Conservation (phyloP, 139 green algal genomes). For the Picochlorum sp. region DNA sequence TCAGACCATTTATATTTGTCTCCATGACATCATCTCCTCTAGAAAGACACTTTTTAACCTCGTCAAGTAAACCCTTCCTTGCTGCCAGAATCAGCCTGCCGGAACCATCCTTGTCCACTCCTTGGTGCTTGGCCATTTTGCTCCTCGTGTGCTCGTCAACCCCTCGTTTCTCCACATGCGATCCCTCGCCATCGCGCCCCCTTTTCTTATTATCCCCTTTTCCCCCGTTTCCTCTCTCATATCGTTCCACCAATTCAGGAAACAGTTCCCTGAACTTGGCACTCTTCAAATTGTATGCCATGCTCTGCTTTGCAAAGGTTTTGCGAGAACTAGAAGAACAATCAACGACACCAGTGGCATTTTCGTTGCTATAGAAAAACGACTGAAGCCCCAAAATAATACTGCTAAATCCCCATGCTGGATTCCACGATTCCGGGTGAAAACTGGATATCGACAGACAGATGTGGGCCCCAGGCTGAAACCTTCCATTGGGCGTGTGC, state of each 20-base stretch:
- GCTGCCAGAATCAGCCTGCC: too few species aligned
- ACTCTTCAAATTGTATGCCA: constrained; percentile 60
- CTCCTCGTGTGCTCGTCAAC: too few species aligned
- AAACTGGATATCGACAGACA: constrained; percentile 51
- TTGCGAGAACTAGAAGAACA: constrained; percentile 20
- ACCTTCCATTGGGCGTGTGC: constrained; percentile 68
- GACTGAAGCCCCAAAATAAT: constrained; percentile 47
- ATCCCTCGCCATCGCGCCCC: too few species aligned
- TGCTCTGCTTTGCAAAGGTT: constrained; percentile 37
- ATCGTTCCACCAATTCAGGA: constrained; percentile 44
- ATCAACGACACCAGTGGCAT: constrained; percentile 32
- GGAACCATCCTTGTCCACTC: too few species aligned
- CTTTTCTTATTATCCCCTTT: too few species aligned
- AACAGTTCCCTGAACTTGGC: constrained; percentile 69
- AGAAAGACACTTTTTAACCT: too few species aligned
- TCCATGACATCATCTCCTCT: too few species aligned
- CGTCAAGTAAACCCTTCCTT: too few species aligned
- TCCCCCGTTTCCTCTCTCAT: constrained; percentile 14
- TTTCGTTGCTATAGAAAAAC: constrained; percentile 59
- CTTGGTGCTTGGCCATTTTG: too few species aligned
- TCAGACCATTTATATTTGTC: too few species aligned
- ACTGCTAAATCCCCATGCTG: constrained; percentile 50
- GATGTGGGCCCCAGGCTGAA: not conserved
- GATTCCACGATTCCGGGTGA: constrained; percentile 51
- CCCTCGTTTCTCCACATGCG: too few species aligned